phyloP scores from a whole-genome alignment of 202 grass and related monocot genomes.

The Bolboschoenoplectus hybrid region DNA sequence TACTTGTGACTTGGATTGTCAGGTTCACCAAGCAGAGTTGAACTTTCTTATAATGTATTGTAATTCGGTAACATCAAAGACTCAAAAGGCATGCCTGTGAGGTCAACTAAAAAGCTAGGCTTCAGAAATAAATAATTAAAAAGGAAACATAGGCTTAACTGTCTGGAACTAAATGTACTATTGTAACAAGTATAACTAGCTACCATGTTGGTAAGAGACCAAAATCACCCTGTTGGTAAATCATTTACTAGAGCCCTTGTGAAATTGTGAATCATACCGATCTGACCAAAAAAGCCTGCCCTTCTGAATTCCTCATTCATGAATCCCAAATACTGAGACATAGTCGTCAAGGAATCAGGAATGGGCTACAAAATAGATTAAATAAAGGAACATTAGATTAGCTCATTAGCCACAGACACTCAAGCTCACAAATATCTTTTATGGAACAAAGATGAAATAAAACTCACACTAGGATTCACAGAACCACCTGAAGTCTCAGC shows the following conservation, averaged over 20 bases:
- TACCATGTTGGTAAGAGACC: background rate
- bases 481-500: slow-evolving; percentile 53
- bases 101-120: background rate
- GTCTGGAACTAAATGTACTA: slow-evolving; percentile 21
- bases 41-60: background rate
- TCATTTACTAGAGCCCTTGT: slow-evolving; percentile 24
- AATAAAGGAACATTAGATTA: slow-evolving; percentile 33
- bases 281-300: slow-evolving; percentile 57
- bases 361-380: slow-evolving; percentile 61
- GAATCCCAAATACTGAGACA: slow-evolving; percentile 81
- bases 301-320: slow-evolving; percentile 82
- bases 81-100: background rate
- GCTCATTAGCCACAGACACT: slow-evolving; percentile 1
- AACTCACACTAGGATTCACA: slow-evolving; percentile 77
- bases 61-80: slow-evolving; percentile 12
- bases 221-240: background rate
- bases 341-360: slow-evolving; percentile 91
- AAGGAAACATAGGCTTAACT: slow-evolving; percentile 10
- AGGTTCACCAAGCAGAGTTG: background rate
- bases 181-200: slow-evolving; percentile 11
- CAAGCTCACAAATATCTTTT: slow-evolving; percentile 38
- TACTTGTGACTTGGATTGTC: background rate
- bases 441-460: slow-evolving; percentile 12
- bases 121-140: background rate
- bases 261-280: slow-evolving; percentile 48